Base-by-base conservation (phyloP, 2,329 filamentous ascomycete genomes). In the Phaeosphaeriaceae sp. region DNA sequence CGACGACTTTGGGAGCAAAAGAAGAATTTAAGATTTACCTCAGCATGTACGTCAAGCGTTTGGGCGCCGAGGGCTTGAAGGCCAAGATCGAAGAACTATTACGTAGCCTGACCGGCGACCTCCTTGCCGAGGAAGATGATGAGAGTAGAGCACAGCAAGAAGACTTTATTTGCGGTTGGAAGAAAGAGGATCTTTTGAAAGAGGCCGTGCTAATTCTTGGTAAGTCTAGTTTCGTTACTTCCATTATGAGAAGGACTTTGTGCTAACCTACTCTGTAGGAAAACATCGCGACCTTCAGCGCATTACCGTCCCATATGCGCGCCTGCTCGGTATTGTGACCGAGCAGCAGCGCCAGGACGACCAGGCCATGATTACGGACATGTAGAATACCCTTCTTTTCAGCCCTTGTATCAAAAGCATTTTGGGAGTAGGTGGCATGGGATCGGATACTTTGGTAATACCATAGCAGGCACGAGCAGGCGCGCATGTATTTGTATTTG, bases 11-110 rank as follows among this genome's bases (percentile, higher is more conserved):
- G 1, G 90, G 88, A 3, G 88, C 94, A 0, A 88, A 86, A 62
- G 92, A 97, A 50, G 94, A 99, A 71, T 99, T 97, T 76, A 86
- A 91, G 48, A 80, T 96, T 1, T 97, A 97, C 67, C 78, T 99
- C n/a, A 88, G 92, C 66, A 97, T 97, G 92, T 99, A 99, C 67
- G 93, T 92, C 3, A 97, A 97, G 77, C 87, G 94, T 0, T 83
- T 99, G 5, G 94, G 94, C 1, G 91, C 92, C 0, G 95, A 99
- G 72, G 92, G 92, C 0, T 78, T 93, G 42, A 86, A 88, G 60
- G 82, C 85, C 48, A 99, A 99, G 76, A 92, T 97, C 2, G 93
- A 97, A 70, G 95, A 99, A 76, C 79, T 99, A 8, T 78, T 97
- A 21, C 88, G 90, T 60, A 88, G 85, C 37, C 78, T 99, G 34